Base-by-base conservation (phyloP, 495 filamentous ascomycete genomes). In the Extremus antarcticus region DNA sequence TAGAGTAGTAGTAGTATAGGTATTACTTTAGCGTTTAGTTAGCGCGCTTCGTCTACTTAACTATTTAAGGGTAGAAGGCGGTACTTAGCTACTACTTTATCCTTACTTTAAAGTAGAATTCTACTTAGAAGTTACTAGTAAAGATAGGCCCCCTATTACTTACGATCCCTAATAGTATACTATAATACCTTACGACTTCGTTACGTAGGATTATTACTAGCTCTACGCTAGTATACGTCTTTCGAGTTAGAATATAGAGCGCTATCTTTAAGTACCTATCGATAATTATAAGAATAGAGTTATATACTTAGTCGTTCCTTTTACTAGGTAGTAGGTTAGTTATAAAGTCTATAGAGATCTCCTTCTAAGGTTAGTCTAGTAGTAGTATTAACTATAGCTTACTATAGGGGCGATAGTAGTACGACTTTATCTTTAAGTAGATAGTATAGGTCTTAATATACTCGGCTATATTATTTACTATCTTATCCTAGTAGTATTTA, bases 301-400 rank as follows among this genome's bases (percentile, higher is more conserved):
- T 47, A 49, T 32, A 58, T 32, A 35, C 9, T 23, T 29, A 21
- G 10, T 21, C 16, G 23, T 39, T 38, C 43, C 25, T 13, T 4
- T 43, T 17, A 43, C 10, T 10, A 10, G 43, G 15, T 48, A 35
- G 53, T 22, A 55, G 53, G 24, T 20, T 21, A 3, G 23, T 43
- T 22, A 55, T 59, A 59, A 61, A 59, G 56, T 61, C 35, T 38
- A 59, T 58, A 13, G 45, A 21, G 17, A 61, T 9, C 24, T 51
- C 39, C 23, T 58, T 9, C 40, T 49, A 61, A 22, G 20, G 21
- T 43, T 32, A 16, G 3, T 40, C 25, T 19, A 29, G 50, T 23
- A 61, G 19, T 13, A 32, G 19, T 17, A 57, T 22, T 1, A 41
- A 7, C 53, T 47, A 15, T 16, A 57, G 20, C 20, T 29, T 11